phyloP scores from a whole-genome alignment of 2,329 filamentous ascomycete species.

The Xylaria hypoxylon region DNA sequence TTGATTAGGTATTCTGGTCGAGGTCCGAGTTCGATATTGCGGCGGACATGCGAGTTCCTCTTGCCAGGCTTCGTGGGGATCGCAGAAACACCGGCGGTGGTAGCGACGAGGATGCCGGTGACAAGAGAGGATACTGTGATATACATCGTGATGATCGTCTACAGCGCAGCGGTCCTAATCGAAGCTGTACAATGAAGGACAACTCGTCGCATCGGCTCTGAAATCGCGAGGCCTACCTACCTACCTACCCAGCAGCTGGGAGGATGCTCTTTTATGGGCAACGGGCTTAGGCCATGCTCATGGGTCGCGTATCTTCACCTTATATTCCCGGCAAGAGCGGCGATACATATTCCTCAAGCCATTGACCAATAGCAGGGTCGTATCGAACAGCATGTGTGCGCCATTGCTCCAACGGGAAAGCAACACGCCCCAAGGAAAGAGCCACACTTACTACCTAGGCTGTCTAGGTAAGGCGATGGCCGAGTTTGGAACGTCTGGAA shows the following conservation, averaged over 20 bases:
- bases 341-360: not conserved
- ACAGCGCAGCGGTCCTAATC: not conserved
- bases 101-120: conserved; percentile 4
- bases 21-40: conserved; percentile 69
- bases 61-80: conserved; percentile 11
- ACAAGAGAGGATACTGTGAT: conserved; percentile 17
- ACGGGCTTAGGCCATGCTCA: not conserved
- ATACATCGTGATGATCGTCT: conserved; percentile 18
- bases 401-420: not conserved
- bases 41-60: conserved; percentile 26
- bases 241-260: not conserved
- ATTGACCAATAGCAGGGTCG: conserved; percentile 22
- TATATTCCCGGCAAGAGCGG: not conserved
- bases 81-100: conserved; percentile 14
- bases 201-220: not conserved
- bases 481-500: not conserved
- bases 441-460: conserved; percentile 11
- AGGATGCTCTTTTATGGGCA: conserved; percentile 23
- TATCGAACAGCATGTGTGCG: conserved; percentile 22
- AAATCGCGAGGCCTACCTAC: not conserved
- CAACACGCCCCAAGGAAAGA: not conserved
- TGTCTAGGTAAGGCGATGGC: not conserved
- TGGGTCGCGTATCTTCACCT: conserved; percentile 2
- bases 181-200: not conserved
- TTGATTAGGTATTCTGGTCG: conserved; percentile 73